phyloP scores from a whole-genome alignment of 805 yeast species.

The Maudiozyma turicensis region DNA sequence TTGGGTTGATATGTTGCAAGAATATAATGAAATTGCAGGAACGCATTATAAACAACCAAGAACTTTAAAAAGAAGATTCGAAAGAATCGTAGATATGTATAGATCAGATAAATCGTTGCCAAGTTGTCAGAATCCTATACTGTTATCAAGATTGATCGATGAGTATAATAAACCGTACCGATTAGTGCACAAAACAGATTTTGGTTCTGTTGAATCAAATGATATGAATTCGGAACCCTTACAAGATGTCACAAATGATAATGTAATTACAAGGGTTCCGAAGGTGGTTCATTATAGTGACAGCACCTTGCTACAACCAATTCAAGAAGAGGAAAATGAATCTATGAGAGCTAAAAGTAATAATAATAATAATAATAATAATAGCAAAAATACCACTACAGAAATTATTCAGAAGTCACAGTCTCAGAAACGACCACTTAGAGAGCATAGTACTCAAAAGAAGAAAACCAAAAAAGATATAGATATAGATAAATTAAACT shows the following conservation, averaged over 20 bases:
- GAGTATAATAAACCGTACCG: constrained; percentile 7
- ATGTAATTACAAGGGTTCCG: neutral
- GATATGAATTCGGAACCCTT: no score
- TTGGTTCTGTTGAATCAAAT: neutral
- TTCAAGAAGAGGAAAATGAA: constrained; percentile 3
- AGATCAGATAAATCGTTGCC: constrained; percentile 4
- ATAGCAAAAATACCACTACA: neutral
- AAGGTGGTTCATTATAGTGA: neutral
- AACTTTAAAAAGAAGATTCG: constrained; percentile 23
- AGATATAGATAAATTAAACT: neutral
- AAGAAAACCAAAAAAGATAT: neutral
- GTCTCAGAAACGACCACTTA: neutral
- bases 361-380: neutral
- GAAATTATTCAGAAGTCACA: neutral
- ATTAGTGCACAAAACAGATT: constrained; percentile 1
- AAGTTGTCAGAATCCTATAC: neutral
- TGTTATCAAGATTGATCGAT: constrained; percentile 1
- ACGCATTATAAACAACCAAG: constrained; percentile 22
- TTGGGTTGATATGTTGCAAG: constrained; percentile 20
- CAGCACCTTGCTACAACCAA: neutral
- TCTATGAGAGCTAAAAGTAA: neutral
- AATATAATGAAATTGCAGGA: constrained; percentile 18
- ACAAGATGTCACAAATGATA: neutral
- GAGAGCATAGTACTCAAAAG: neutral
- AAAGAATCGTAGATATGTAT: constrained; percentile 15